Conservation (phyloP, 441 rosid species). For the Metrosideros polymorpha region DNA sequence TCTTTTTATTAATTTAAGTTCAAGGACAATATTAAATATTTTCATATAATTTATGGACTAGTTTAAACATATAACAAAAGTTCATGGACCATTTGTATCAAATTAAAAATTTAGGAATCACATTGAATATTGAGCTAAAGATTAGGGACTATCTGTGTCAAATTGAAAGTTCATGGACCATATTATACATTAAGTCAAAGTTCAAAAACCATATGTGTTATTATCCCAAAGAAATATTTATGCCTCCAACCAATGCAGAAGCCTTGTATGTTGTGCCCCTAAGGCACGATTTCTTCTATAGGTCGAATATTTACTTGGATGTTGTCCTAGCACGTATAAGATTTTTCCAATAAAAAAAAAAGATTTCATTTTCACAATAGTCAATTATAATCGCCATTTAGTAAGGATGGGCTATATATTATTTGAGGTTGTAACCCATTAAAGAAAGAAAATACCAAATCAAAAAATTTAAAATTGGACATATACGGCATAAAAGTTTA, state of each 20-base stretch:
- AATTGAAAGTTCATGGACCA: no score
- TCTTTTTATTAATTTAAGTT: no score
- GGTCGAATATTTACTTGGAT: not conserved
- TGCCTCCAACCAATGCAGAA: not conserved
- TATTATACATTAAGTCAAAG: no score
- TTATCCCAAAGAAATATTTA: not conserved
- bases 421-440: not conserved
- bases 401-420: not conserved
- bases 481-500: not conserved
- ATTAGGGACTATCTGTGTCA: no score
- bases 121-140: no score
- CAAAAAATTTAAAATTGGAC: not conserved
- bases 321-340: not conserved
- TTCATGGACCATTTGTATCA: no score
- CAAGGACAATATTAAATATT: no score
- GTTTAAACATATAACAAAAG: no score
- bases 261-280: not conserved
- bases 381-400: not conserved
- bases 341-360: no score
- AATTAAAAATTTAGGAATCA: no score
- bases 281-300: not conserved
- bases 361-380: not conserved
- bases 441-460: not conserved
- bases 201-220: no score
- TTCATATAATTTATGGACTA: no score